phyloP scores from a whole-genome alignment of 257 asterid species.

The Voacanga thouarsii region DNA sequence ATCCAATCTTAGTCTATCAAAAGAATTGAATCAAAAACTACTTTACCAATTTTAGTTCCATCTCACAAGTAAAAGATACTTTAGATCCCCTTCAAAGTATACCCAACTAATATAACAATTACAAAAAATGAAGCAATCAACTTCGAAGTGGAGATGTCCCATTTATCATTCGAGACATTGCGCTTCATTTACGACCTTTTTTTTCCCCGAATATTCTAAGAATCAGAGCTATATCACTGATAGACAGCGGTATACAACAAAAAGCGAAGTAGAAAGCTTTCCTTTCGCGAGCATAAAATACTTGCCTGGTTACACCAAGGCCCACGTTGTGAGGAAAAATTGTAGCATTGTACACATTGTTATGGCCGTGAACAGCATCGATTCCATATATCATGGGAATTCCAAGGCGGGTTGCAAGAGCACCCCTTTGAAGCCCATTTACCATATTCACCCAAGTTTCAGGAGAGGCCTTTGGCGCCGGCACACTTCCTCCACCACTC shows the following conservation, averaged over 20 bases:
- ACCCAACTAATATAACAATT: too few species aligned
- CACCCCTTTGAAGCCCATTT: constrained; percentile 31
- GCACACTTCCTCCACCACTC: constrained; percentile 46
- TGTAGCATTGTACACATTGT: constrained; percentile 39
- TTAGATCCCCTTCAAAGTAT: background rate
- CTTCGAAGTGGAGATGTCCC: too few species aligned
- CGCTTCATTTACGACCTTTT: background rate
- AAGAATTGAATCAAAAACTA: too few species aligned
- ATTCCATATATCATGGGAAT: constrained; percentile 44
- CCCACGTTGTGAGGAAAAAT: constrained; percentile 42
- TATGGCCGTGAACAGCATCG: constrained; percentile 47
- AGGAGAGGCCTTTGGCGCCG: constrained; percentile 33
- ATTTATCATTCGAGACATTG: background rate
- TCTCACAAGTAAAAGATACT: background rate
- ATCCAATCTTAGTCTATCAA: too few species aligned
- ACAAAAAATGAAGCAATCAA: background rate
- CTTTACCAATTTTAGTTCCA: background rate
- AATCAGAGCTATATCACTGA: too few species aligned
- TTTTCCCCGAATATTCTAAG: background rate
- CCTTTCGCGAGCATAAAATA: background rate
- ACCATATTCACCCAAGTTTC: constrained; percentile 37
- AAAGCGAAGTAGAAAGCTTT: too few species aligned
- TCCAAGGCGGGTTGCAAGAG: constrained; percentile 39
- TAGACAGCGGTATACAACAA: too few species aligned
- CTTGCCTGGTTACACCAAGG: constrained; percentile 44